Evolutionary conservation across 192 early-diverging fungal genomes (phyloP), one percentile per base, ranked within the genome.

Genomic region (Coemansia sp.): DNA sequence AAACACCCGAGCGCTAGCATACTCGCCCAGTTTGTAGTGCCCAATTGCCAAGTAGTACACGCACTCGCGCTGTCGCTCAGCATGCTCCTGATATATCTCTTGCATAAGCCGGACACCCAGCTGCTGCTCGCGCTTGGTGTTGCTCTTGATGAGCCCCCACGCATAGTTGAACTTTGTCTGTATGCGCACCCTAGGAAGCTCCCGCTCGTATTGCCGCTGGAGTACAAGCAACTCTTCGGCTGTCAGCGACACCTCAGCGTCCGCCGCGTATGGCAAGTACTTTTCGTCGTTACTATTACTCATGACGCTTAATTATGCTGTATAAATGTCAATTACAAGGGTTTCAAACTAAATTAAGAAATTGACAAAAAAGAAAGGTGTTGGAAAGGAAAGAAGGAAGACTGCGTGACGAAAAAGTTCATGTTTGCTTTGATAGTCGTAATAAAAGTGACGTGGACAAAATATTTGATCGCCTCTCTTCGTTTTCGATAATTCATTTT

Each of bases 101-200:
- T 86, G 75, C 75, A 75, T 72, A 20, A 97, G 83, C n/a, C 80
- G 64, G 40, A 98, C 88, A 18, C 95, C 97, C 27, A 86, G 72
- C 51, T 91, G 86, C 66, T 95, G 91, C 61, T 96, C 90, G 9
- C 79, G 79, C 67, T 86, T 87, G 40, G 73, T 78, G 66, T 75
- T 86, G 73, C 89, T 90, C 78, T 89, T 90, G 73, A 95, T 89
- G 42, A 97, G 88, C 0, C 92, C 95, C 94, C 96, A 98, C 1
- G 97, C 94, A 73, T 93, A 96, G 87, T 98, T 97, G 87, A 98
- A 98, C 77, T 96, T 96, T 61, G 93, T 95, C 83, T 98, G 97
- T 27, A 90, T 85, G 76, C 91, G 86, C 29, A 86, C 83, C 67
- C 90, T 82, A 55, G 88, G 80, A 27, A 81, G 76, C 73, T 93